These are phyloP conservation scores for Cladophialophora yegresii DNA, from an alignment of 2,329 filamentous ascomycete genomes.

Conservation along the genomic window DNA sequence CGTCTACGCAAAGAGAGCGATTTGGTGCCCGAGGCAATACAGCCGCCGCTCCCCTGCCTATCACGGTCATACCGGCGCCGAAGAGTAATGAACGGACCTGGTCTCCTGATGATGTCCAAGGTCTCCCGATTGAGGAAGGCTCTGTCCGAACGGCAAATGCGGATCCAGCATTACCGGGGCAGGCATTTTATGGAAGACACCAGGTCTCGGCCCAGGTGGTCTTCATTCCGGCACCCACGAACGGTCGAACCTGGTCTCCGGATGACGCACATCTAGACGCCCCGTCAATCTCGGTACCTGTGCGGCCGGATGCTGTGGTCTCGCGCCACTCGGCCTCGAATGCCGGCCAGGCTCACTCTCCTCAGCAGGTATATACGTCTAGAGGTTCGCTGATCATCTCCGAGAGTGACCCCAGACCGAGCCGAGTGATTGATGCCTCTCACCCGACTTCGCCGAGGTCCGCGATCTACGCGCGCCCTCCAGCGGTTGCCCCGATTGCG, in stretches of 20 bases:
- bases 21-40: constrained; percentile 44
- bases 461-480: constrained; percentile 5
- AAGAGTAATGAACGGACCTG: constrained; percentile 57
- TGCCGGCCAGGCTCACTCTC: background rate
- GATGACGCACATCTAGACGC: constrained; percentile 37
- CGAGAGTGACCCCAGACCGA: constrained; percentile 18
- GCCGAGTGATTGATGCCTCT: background rate
- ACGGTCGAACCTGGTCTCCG: constrained; percentile 58
- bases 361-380: constrained; percentile 15
- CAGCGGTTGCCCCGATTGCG: constrained; percentile 17
- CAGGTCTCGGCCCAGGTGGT: constrained; percentile 47
- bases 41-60: constrained; percentile 51
- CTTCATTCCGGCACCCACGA: constrained; percentile 61
- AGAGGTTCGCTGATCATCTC: constrained; percentile 28
- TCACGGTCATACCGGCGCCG: constrained; percentile 64
- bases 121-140: constrained; percentile 11
- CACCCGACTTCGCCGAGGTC: constrained; percentile 10
- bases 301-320: constrained; percentile 7
- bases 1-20: constrained; percentile 52
- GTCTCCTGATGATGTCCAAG: constrained; percentile 49
- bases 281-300: background rate
- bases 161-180: background rate
- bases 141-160: constrained; percentile 4
- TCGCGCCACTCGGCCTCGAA: background rate
- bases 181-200: background rate